These are phyloP conservation scores for Leucocoprinus sp. DNA, from an alignment of 768 basidiomycete species.

Conservation along the genomic window DNA sequence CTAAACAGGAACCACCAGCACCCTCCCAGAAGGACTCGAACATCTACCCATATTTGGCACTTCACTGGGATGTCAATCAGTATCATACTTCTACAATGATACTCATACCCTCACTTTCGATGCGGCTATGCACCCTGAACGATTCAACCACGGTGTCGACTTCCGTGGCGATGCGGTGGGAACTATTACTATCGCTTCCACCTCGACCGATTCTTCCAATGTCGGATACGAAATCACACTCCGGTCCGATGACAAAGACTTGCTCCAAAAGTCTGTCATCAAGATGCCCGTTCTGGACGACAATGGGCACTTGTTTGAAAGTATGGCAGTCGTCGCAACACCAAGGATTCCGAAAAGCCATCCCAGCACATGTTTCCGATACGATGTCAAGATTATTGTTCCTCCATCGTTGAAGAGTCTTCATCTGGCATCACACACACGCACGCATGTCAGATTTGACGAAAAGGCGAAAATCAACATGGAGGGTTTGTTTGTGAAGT, in stretches of 20 bases:
- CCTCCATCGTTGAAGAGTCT: constrained; percentile 44
- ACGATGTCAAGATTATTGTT: constrained; percentile 42
- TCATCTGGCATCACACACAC: constrained; percentile 33
- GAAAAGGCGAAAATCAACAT: constrained; percentile 32
- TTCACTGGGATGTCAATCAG: constrained; percentile 41
- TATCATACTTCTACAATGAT: constrained; percentile 37
- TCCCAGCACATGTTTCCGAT: constrained; percentile 38
- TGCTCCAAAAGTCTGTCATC: constrained; percentile 32
- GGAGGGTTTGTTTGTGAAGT: constrained; percentile 36
- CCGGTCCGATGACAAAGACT: constrained; percentile 30
- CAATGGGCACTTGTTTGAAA: constrained; percentile 22
- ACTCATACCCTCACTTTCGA: constrained; percentile 25
- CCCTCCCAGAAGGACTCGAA: constrained; percentile 44
- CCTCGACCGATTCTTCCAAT: constrained; percentile 29
- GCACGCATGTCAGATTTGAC: constrained; percentile 43
- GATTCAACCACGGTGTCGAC: constrained; percentile 37
- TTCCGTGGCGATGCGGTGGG: constrained; percentile 41
- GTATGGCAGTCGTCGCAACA: constrained; percentile 32
- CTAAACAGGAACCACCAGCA: constrained; percentile 24
- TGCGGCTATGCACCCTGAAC: constrained; percentile 28
- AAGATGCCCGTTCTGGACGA: constrained; percentile 26
- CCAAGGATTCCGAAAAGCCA: constrained; percentile 19
- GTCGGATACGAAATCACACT: constrained; percentile 44
- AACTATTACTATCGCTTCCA: constrained; percentile 41
- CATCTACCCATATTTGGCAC: constrained; percentile 47